Conservation (phyloP, 768 basidiomycete species). For the Rhizopogon vesiculosus region DNA sequence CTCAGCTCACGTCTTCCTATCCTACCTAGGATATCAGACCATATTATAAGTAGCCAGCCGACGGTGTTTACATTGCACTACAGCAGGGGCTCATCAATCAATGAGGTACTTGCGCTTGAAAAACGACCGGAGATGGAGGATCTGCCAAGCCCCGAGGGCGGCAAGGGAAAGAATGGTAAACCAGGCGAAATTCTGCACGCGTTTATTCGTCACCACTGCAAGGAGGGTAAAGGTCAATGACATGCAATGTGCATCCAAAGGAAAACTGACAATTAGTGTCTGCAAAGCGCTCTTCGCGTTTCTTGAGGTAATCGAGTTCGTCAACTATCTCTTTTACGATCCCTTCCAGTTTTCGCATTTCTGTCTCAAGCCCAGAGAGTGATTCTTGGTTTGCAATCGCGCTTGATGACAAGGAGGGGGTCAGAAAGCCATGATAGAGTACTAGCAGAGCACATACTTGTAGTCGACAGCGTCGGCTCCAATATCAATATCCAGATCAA, state of each 20-base stretch:
- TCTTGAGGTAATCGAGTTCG: slow-evolving; percentile 88
- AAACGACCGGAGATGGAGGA: slow-evolving; percentile 89
- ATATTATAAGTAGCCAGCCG: neutral
- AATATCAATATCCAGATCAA: slow-evolving; percentile 96
- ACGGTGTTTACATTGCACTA: neutral
- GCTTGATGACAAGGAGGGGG: slow-evolving; percentile 34
- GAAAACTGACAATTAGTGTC: slow-evolving; percentile 77
- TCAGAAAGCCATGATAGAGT: neutral
- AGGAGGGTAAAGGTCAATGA: neutral
- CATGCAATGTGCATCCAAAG: neutral
- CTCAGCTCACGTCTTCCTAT: too few species aligned
- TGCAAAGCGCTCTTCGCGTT: slow-evolving; percentile 84
- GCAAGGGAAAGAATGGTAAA: slow-evolving; percentile 78
- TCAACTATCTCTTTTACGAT: slow-evolving; percentile 92
- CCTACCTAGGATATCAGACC: too few species aligned
- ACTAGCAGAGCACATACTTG: slow-evolving; percentile 59
- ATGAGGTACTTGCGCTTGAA: slow-evolving; percentile 96
- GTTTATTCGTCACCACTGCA: slow-evolving; percentile 83
- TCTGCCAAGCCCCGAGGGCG: slow-evolving; percentile 88
- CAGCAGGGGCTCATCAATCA: slow-evolving; percentile 39
- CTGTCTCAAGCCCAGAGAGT: slow-evolving; percentile 90
- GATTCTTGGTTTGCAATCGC: slow-evolving; percentile 99
- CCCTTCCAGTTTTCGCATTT: slow-evolving; percentile 97
- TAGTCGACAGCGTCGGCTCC: slow-evolving; percentile 99
- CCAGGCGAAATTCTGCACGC: slow-evolving; percentile 92